These are phyloP conservation scores for Hyphopichia pseudoburtonii DNA, from an alignment of 1,139 yeast species.

Conservation along the genomic window DNA sequence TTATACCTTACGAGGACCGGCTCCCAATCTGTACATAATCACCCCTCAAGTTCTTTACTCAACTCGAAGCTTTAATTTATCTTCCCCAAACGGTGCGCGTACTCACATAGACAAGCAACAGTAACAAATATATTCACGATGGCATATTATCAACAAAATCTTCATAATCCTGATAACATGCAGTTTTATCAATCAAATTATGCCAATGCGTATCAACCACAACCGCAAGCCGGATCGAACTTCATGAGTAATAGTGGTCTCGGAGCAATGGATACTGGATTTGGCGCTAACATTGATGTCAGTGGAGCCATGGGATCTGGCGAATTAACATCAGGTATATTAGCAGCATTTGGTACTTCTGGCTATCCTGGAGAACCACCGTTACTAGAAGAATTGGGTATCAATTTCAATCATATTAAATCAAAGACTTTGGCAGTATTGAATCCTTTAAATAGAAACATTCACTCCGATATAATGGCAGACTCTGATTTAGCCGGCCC, in stretches of 20 bases:
- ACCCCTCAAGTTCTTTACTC: too few species aligned
- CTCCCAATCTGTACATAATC: too few species aligned
- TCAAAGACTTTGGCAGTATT: slow-evolving; percentile 84
- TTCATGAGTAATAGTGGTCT: slow-evolving; percentile 15
- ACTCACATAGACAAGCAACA: not conserved
- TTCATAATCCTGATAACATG: slow-evolving; percentile 38
- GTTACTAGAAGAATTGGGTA: slow-evolving; percentile 86
- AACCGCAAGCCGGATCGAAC: slow-evolving; percentile 15
- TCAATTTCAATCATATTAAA: slow-evolving; percentile 85
- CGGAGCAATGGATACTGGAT: slow-evolving; percentile 44
- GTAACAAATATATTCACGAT: slow-evolving; percentile 17
- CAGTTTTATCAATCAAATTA: slow-evolving; percentile 48
- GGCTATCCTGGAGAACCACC: slow-evolving; percentile 97
- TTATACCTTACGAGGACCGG: too few species aligned
- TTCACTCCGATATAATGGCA: slow-evolving; percentile 74
- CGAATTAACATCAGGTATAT: slow-evolving; percentile 69
- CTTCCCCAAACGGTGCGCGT: too few species aligned
- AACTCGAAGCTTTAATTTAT: too few species aligned
- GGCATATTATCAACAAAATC: slow-evolving; percentile 44
- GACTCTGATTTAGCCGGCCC: slow-evolving; percentile 98
- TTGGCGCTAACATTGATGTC: slow-evolving; percentile 41
- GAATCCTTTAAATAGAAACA: slow-evolving; percentile 63
- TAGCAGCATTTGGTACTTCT: slow-evolving; percentile 90
- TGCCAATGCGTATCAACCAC: slow-evolving; percentile 28
- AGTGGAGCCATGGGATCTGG: slow-evolving; percentile 50